Evolutionary conservation across 306 rosid species (phyloP), one percentile per base, ranked within the genome.

Genomic region (Rosa chinensis): DNA sequence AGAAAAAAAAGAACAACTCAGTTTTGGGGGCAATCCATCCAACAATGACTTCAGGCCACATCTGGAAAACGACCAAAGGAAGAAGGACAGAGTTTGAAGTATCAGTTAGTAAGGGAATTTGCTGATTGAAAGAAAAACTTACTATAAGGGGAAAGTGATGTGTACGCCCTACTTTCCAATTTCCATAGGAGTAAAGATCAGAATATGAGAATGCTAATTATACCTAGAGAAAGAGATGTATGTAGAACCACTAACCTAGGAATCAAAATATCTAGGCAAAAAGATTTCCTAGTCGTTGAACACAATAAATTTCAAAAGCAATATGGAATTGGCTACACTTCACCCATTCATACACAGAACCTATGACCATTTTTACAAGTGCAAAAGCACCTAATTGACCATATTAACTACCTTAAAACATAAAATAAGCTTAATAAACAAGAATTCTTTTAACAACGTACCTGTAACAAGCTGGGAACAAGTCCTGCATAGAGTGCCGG

Each of bases 381-480:
- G 10, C 55, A 42, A 13, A 43, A 69, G 9, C 32, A 42, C 28
- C 35, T 66, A 9, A 40, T 66, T 66, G 47, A 40, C 72, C 28
- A 40, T 66, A 40, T 66, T 17, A 25, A 75, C 78, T 44, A 40
- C 28, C 32, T 11, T 52, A 73, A 52, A 74, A 55, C 28, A 43
- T 23, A 47, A 43, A 68, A 72, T 28, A 49, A 77, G 64, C 56
- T 52, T 35, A 70, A 20, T 44, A 63, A 64, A 77, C 28, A 50
- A 58, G 66, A 75, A 77, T 75, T 71, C 82, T 66, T 42, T 77
- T 73, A 73, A 55, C 66, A 79, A 62, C 85, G 53, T 90, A 81
- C 98, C 99, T 95, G 99, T 67, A 95, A 83, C 88, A 95, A 90
- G 88, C 98, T 95, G 81, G 99, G 99, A 87, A 95, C 28, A 71